Percentiles rank a stretch among this genome's conserved stretches.
These are phyloP conservation scores for Plasmodium ovale DNA, from an alignment of 169 alveolate genomes.

Conservation along the genomic window DNA sequence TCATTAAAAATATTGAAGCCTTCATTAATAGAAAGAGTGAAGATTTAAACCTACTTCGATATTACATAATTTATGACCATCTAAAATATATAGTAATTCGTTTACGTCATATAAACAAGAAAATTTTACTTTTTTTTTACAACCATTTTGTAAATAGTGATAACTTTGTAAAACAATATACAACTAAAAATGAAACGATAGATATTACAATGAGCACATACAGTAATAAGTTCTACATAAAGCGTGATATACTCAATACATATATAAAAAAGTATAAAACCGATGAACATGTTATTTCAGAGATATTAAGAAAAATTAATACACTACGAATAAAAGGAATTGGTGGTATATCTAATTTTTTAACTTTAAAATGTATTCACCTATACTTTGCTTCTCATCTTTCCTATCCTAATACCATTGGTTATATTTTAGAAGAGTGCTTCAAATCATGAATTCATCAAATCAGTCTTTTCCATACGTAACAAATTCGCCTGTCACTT, in stretches of 20 bases:
- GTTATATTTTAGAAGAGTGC: constrained; percentile 50
- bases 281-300: constrained; percentile 14
- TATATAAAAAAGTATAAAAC: constrained; percentile 17
- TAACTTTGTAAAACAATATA: constrained; percentile 17
- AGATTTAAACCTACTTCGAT: constrained; percentile 48
- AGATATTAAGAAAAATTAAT: constrained; percentile 78
- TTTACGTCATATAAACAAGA: constrained; percentile 44
- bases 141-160: constrained; percentile 34
- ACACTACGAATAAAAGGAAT: constrained; percentile 82
- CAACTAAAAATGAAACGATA: neutral
- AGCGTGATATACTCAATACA: neutral
- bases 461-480: too few species aligned
- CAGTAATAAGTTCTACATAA: constrained; percentile 15
- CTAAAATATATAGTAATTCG: constrained; percentile 60
- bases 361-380: constrained; percentile 85
- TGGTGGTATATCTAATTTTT: constrained; percentile 82
- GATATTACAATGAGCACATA: neutral
- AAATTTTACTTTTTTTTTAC: constrained; percentile 42
- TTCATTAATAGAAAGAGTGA: constrained; percentile 48
- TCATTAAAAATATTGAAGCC: constrained; percentile 77
- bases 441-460: constrained; percentile 67
- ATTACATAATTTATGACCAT: constrained; percentile 63
- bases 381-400: constrained; percentile 80
- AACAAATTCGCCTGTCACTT: too few species aligned
- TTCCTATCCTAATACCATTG: constrained; percentile 66